Percentiles rank a stretch among this genome's conserved stretches.
phyloP scores from a whole-genome alignment of 2,329 filamentous ascomycete species.

The Pseudogymnoascus sp. region DNA sequence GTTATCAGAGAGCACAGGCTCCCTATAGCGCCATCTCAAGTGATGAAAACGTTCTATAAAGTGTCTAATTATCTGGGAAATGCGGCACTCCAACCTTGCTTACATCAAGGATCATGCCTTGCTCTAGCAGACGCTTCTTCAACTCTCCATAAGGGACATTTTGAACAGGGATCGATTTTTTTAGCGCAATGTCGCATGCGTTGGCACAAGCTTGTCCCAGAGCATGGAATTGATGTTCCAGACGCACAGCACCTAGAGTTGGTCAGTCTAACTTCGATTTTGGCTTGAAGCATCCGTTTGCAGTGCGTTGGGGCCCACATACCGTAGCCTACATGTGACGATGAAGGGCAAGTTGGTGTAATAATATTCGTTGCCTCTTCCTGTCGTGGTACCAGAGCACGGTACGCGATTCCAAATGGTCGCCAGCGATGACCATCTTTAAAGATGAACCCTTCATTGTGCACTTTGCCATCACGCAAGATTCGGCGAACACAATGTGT shows the following conservation, averaged over 20 bases:
- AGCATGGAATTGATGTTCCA: constrained; percentile 14
- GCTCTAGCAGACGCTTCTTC: background rate
- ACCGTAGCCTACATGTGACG: background rate
- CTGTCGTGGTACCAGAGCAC: constrained; percentile 12
- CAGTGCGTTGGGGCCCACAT: background rate
- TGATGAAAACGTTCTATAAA: background rate
- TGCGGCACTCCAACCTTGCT: background rate
- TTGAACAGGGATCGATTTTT: background rate
- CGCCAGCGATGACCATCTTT: constrained; percentile 17
- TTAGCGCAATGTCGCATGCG: constrained; percentile 13
- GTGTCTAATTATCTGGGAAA: background rate
- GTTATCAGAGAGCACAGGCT: background rate
- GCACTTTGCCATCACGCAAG: constrained; percentile 16
- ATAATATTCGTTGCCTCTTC: constrained; percentile 10
- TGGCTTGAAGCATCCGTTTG: background rate
- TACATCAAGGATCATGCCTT: background rate
- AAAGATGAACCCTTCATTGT: constrained; percentile 22
- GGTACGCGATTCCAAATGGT: constrained; percentile 16
- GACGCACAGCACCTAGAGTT: constrained; percentile 10
- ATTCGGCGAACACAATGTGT: constrained; percentile 21
- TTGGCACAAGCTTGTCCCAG: constrained; percentile 13
- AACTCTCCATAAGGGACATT: constrained; percentile 9
- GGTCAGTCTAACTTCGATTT: background rate
- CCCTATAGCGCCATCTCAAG: background rate
- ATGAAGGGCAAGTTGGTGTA: background rate